These are phyloP conservation scores for Vanrija pseudolonga DNA, from an alignment of 1,284 basidiomycete genomes.

Conservation along the genomic window DNA sequence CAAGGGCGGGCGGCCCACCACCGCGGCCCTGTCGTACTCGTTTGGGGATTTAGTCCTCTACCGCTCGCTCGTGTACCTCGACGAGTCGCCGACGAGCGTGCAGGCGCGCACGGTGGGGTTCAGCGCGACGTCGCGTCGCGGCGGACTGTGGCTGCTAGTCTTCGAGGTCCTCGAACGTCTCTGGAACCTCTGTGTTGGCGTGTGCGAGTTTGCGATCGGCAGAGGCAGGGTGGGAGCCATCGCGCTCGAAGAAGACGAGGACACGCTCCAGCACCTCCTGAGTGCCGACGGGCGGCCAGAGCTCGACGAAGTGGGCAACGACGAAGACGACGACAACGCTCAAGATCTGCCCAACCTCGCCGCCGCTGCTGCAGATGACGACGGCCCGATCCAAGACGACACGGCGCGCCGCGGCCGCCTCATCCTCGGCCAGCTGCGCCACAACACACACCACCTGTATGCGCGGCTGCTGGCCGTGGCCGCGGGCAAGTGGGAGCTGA, in stretches of 20 bases:
- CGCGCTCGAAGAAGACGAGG: conserved; percentile 14
- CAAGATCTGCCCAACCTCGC: not conserved
- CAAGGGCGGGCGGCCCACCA: conserved; percentile 3
- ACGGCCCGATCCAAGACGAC: conserved; percentile 15
- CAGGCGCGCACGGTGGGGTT: conserved; percentile 15
- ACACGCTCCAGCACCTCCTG: no score
- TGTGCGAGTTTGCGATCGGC: conserved; percentile 44
- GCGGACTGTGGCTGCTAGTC: conserved; percentile 38
- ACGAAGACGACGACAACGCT: not conserved
- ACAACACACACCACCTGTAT: conserved; percentile 42
- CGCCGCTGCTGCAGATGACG: not conserved
- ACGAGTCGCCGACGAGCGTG: conserved; percentile 29
- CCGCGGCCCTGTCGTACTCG: conserved; percentile 25
- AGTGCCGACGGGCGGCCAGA: not conserved
- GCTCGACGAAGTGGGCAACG: not conserved
- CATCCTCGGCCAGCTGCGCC: conserved; percentile 39
- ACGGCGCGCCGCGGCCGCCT: conserved; percentile 30
- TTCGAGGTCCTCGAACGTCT: conserved; percentile 35
- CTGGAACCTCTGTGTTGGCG: conserved; percentile 40
- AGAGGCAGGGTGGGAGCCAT: conserved; percentile 19
- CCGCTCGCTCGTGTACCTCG: conserved; percentile 33
- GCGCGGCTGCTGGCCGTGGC: conserved; percentile 16
- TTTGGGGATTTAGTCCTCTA: conserved; percentile 40
- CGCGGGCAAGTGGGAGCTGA: conserved; percentile 18
- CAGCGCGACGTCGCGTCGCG: conserved; percentile 12